A percentile compares a stretch with the other conserved stretches of the same genome.
phyloP scores from a whole-genome alignment of 2,329 filamentous ascomycete species.

The Botrytis fabae region DNA sequence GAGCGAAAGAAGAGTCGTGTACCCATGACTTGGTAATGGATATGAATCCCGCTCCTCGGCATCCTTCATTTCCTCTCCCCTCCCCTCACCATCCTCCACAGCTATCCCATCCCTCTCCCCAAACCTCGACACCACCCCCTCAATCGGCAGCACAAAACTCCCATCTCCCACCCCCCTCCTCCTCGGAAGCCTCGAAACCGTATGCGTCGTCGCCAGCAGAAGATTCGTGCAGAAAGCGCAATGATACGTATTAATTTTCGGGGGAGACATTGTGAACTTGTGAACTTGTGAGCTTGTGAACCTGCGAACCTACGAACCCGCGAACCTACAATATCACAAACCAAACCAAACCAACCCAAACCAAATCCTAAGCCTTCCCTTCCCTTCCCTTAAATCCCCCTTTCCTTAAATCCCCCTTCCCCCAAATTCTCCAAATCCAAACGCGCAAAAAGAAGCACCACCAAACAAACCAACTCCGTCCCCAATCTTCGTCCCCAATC shows the following conservation, averaged over 20 bases:
- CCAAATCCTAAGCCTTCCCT: too few relatives aligned
- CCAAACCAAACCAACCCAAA: too few relatives aligned
- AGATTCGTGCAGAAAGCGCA: slow-evolving; percentile 7
- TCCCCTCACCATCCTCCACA: background rate
- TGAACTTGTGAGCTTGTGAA: background rate
- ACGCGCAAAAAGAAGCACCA: too few relatives aligned
- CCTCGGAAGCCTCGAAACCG: background rate
- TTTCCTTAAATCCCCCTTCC: too few relatives aligned
- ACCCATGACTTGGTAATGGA: background rate
- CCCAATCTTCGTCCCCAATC: too few relatives aligned
- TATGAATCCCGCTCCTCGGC: background rate
- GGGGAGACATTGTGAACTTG: background rate
- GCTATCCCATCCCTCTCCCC: background rate
- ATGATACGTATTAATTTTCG: background rate
- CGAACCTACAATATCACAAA: too few relatives aligned
- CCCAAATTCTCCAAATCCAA: too few relatives aligned
- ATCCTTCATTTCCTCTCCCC: background rate
- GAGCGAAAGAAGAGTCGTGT: background rate
- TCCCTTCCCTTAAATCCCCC: too few relatives aligned
- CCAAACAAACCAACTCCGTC: too few relatives aligned
- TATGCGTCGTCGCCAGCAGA: background rate
- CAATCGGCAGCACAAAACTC: background rate
- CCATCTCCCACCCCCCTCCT: background rate
- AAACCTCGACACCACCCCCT: background rate
- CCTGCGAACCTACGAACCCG: too few relatives aligned